A percentile compares a stretch with the other conserved stretches of the same genome.
phyloP scores from a whole-genome alignment of 163 green algal genomes.

The Scenedesmus sp. region DNA sequence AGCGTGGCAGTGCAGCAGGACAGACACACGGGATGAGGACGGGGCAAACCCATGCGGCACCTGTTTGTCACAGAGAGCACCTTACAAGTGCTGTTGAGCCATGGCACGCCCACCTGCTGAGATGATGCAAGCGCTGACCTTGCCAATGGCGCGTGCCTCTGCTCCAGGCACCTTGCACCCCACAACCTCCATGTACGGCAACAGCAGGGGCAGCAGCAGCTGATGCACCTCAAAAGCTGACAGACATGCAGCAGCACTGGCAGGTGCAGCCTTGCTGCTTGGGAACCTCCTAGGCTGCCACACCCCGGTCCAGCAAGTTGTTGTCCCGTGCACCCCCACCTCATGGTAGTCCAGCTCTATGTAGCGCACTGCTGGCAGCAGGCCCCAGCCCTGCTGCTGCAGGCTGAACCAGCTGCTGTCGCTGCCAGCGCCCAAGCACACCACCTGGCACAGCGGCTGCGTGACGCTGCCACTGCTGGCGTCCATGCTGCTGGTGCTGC shows the following conservation, averaged over 20 bases:
- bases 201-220: neutral
- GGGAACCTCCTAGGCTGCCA: neutral
- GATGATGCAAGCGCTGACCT: too few relatives aligned
- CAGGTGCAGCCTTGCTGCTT: neutral
- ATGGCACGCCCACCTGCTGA: too few relatives aligned
- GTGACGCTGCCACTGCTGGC: constrained; percentile 28
- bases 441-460: constrained; percentile 74
- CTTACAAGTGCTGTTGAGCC: too few relatives aligned
- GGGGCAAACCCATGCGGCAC: too few relatives aligned
- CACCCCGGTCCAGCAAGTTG: too few relatives aligned
- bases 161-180: too few relatives aligned
- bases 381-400: constrained; percentile 20
- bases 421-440: constrained; percentile 91
- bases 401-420: constrained; percentile 93
- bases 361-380: constrained; percentile 61
- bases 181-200: too few relatives aligned
- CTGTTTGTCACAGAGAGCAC: too few relatives aligned
- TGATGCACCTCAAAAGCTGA: too few relatives aligned
- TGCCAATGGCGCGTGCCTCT: too few relatives aligned
- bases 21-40: neutral
- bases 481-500: constrained; percentile 32
- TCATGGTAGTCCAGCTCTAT: constrained; percentile 90
- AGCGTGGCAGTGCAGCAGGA: neutral
- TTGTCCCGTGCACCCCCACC: too few relatives aligned
- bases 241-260: neutral